Base-by-base conservation (phyloP, 345 rosid genomes). In the Arabidopsis thaliana region DNA sequence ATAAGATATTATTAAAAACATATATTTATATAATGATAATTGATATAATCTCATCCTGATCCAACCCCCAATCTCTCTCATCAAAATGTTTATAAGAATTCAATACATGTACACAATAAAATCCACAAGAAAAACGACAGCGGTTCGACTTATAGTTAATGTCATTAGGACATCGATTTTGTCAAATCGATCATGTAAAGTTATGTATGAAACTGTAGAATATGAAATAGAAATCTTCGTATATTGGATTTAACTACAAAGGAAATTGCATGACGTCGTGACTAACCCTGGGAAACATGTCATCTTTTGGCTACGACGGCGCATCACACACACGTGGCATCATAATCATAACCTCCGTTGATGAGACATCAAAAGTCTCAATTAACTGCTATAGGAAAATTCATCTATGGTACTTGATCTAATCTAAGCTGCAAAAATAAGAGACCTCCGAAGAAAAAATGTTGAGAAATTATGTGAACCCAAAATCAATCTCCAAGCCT, bases 341-440 rank as follows among this genome's bases (percentile, higher is more conserved):
- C 57, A 58, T 44, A 44, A 4, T 33, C 57, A 33, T 45, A 58
- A 58, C 36, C 20, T 16, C 46, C 34, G 36, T 58, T 4, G 67
- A 50, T 71, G 75, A 71, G 57, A 69, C 73, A 69, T 59, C 73
- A 56, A 16, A 45, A 30, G 9, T 16, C 55, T 33, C n/a, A n/a
- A n/a, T n/a, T 33, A 51, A 62, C 4, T 53, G 37, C 24, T 34
- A 7, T 16, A 24, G 66, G 40, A n/a, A 14, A 42, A 65, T 57
- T 22, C 16, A 45, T 44, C 28, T 55, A 23, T 20, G 25, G 52
- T 23, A 16, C 13, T 41, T 30, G 51, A 30, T 50, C 44, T 23
- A 24, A 44, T 8, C 56, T 45, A n/a, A 50, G 4, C 16, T 56
- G 6, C 25, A 63, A 10, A 73, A 33, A 57, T n/a, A 51, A 14